These are phyloP conservation scores for Penicillium psychrosexuale DNA, from an alignment of 2,329 filamentous ascomycete genomes.

Conservation along the genomic window DNA sequence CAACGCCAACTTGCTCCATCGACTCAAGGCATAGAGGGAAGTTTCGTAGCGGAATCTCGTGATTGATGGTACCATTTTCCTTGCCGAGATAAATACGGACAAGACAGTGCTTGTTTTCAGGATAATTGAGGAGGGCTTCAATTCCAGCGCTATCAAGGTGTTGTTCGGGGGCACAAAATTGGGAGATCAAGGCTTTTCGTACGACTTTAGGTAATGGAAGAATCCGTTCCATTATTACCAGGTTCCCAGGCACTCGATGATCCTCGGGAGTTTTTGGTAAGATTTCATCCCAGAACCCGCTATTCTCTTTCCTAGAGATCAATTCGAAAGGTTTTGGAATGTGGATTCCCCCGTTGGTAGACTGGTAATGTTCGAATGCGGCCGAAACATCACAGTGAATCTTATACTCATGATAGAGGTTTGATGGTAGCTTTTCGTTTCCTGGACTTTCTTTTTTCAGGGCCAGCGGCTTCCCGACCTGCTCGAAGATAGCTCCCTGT, in stretches of 20 bases:
- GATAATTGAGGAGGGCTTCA: not conserved
- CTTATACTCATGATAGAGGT: constrained; percentile 2
- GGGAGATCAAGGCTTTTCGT: constrained; percentile 2
- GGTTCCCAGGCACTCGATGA: constrained; percentile 1
- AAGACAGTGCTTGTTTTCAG: constrained; percentile 11
- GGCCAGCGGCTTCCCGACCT: not conserved
- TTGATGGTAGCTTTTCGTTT: constrained; percentile 6
- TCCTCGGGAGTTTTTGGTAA: not conserved
- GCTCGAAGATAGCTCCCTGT: constrained; percentile 11
- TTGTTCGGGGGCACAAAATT: not conserved
- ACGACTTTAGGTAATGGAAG: constrained; percentile 10
- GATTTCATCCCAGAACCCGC: constrained; percentile 2
- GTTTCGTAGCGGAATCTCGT: not conserved
- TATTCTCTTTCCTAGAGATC: not conserved
- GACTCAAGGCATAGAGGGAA: constrained; percentile 4
- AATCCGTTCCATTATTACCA: constrained; percentile 8
- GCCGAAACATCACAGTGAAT: constrained; percentile 1
- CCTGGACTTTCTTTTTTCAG: constrained; percentile 12
- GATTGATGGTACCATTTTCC: not conserved
- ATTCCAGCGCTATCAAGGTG: not conserved
- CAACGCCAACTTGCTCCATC: constrained; percentile 4
- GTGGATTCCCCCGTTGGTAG: not conserved
- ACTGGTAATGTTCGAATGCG: constrained; percentile 5
- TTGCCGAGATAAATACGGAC: constrained; percentile 6
- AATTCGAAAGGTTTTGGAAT: constrained; percentile 3